Evolutionary conservation across 1,139 yeast genomes (phyloP).

Genomic region (Zygosaccharomyces sapae): DNA sequence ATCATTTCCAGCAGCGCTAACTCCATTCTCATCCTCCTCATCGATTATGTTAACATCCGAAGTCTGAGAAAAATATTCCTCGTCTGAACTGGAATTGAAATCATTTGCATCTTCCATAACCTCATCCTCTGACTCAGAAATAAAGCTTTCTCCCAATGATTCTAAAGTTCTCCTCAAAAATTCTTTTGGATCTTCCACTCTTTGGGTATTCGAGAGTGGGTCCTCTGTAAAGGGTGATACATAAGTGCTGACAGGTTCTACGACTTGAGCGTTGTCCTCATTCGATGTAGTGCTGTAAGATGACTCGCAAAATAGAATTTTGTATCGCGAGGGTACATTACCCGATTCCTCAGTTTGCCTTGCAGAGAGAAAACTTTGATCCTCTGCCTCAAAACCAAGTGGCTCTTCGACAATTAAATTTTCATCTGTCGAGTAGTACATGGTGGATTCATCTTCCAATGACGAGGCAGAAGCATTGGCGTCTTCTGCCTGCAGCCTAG

Average conservation of each 20-base stretch:
- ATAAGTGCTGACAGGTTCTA: slow-evolving; percentile 13
- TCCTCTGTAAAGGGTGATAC: slow-evolving; percentile 21
- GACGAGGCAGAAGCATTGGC: slow-evolving; percentile 3
- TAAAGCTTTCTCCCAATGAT: slow-evolving; percentile 8
- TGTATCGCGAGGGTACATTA: slow-evolving; percentile 8
- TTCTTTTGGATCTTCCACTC: slow-evolving; percentile 6
- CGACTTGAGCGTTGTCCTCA: slow-evolving; percentile 14
- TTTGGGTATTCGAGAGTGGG: slow-evolving; percentile 14
- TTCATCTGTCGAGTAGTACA: slow-evolving; percentile 14
- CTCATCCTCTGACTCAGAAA: slow-evolving; percentile 1
- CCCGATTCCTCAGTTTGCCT: background rate
- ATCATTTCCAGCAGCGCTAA: background rate
- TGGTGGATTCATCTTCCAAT: slow-evolving; percentile 9
- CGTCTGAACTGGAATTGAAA: background rate
- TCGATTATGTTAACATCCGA: background rate
- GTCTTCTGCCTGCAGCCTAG: background rate
- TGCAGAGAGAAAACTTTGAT: background rate
- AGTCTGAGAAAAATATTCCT: slow-evolving; percentile 3
- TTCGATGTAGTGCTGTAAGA: slow-evolving; percentile 21
- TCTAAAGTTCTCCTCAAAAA: slow-evolving; percentile 16
- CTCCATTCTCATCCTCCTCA: background rate
- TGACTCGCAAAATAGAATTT: slow-evolving; percentile 20
- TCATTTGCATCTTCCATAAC: slow-evolving; percentile 2
- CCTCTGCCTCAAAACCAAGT: background rate
- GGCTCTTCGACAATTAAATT: background rate